Conservation (phyloP, 306 rosid species). For the Castanea crenata region DNA sequence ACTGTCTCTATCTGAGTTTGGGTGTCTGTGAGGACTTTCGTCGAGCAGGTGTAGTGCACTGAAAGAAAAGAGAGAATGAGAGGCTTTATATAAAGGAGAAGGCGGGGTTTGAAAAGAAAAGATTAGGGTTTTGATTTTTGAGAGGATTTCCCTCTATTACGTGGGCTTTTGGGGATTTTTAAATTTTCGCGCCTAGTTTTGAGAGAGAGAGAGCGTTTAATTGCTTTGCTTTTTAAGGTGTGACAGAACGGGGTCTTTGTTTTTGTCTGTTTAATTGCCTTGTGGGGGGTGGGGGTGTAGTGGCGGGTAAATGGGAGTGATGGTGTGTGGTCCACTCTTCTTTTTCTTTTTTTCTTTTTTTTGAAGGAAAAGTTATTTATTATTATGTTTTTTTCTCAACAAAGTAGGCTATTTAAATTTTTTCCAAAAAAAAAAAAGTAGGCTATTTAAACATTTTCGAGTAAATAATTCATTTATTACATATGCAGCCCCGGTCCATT, state of each 20-base stretch:
- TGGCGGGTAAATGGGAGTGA: slow-evolving; percentile 12
- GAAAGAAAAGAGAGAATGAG: too few relatives aligned
- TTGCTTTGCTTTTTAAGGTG: slow-evolving; percentile 5
- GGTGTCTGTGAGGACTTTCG: slow-evolving; percentile 29
- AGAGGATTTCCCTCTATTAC: slow-evolving; percentile 20
- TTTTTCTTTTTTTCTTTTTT: too few relatives aligned
- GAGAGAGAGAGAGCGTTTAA: not conserved
- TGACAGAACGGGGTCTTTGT: too few relatives aligned
- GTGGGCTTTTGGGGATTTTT: not conserved
- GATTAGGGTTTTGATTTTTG: slow-evolving; percentile 29
- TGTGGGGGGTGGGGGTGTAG: not conserved
- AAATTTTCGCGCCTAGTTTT: slow-evolving; percentile 38
- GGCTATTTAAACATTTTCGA: too few relatives aligned
- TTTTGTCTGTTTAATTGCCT: not conserved
- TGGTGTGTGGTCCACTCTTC: not conserved
- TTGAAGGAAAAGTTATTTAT: not conserved
- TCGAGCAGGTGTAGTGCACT: slow-evolving; percentile 50
- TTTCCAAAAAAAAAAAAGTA: too few relatives aligned
- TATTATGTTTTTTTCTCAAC: too few relatives aligned
- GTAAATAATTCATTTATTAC: too few relatives aligned
- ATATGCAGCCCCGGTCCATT: too few relatives aligned
- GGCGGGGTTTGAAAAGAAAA: not conserved
- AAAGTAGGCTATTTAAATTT: too few relatives aligned
- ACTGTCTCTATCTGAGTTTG: not conserved
- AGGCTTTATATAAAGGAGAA: slow-evolving; percentile 13